Evolutionary conservation across 345 rosid genomes (phyloP), one percentile per base, ranked within the genome.

Genomic region (Durio zibethinus): DNA sequence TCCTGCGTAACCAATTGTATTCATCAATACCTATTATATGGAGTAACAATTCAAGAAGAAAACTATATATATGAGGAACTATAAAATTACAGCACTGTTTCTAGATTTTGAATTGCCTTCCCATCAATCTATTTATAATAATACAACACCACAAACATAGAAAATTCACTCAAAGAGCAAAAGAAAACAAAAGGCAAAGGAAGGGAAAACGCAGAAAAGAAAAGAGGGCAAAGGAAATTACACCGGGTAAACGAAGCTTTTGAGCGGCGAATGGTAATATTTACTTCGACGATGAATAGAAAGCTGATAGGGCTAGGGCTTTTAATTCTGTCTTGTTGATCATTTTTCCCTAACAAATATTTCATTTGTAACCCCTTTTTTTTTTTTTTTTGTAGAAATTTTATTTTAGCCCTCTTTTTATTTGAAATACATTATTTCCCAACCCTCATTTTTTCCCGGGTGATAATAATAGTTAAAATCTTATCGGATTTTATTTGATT

Each of bases 1-100:
- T 29, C 86, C 86, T 81, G 82, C 78, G 67, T 23, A 76, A 61
- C 67, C 42, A 33, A 71, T 31, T 8, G 25, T 57, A 7, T 57
- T 63, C 53, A 63, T 76, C 64, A 75, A 35, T 18, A 20, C n/a
- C 72, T 25, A 21, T 31, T 27, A 50, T 35, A 10, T 31, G 18
- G 27, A 71, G 27, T 12, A 27, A 47, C 54, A 27, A 31, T 50
- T 20, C 2, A 23, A 71, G 18, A 20, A 18, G 5, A 29, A 50
- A 10, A 47, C n/a, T n/a, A 48, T 29, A 18, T 16, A 31, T 10
- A 38, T 21, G 50, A 40, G 4, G 42, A 71, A 33, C 29, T 18
- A 71, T 27, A 7, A 8, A 56, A 1, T 8, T 15, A 38, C 40
- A 61, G 31, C 20, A 33, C 21, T 31, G 4, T 33, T 15, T 62